Conservation (phyloP, 75 land plant genomes). For the Cryptomeria japonica region DNA sequence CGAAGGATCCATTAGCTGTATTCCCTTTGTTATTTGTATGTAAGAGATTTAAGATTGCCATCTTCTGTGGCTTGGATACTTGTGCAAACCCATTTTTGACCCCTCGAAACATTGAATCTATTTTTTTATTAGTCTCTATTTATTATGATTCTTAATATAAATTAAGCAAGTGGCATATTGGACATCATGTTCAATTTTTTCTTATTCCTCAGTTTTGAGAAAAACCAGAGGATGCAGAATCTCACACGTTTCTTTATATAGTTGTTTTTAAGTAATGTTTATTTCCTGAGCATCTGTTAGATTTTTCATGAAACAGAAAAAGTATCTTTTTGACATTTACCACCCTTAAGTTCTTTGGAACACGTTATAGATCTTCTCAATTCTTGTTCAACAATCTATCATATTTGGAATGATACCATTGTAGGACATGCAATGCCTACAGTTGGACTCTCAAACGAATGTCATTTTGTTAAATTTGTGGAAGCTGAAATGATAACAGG, state of each 20-base stretch:
- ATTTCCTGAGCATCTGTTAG: background rate
- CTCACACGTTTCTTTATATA: background rate
- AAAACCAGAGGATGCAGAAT: background rate
- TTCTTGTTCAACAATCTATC: background rate
- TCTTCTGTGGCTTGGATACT: background rate
- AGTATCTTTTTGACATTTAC: background rate
- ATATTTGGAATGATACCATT: background rate
- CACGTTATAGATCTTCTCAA: background rate
- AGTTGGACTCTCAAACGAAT: background rate
- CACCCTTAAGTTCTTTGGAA: background rate
- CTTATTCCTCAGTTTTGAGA: too few species aligned
- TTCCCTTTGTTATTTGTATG: background rate
- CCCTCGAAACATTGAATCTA: background rate
- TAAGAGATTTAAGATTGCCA: background rate
- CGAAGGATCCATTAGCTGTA: background rate
- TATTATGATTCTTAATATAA: background rate
- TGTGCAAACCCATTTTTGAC: background rate
- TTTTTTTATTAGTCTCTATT: background rate
- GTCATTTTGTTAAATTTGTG: background rate
- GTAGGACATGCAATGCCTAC: background rate
- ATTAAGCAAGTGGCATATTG: too few species aligned
- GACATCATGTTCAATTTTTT: too few species aligned
- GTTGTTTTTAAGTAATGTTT: background rate
- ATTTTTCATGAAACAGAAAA: background rate
- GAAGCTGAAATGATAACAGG: background rate